A percentile compares a stretch with the other conserved stretches of the same genome.
Conservation (phyloP, 176 grass and related monocot genomes). For the Paspalum vaginatum region DNA sequence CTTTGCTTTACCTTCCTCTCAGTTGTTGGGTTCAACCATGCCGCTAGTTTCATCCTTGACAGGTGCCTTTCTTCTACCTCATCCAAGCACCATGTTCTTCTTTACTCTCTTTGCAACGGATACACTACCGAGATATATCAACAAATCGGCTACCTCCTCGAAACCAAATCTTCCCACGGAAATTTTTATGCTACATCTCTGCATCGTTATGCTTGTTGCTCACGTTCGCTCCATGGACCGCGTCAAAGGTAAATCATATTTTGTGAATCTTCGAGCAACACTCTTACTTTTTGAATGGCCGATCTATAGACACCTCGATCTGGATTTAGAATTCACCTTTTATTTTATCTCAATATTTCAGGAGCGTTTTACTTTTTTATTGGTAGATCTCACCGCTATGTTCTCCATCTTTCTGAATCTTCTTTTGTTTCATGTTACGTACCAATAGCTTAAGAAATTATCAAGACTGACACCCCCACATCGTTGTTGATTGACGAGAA, state of each 20-base stretch:
- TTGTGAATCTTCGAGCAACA: neutral
- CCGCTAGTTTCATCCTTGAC: neutral
- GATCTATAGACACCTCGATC: neutral
- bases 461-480: too few species aligned
- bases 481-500: too few species aligned
- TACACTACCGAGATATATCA: neutral
- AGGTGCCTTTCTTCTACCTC: neutral
- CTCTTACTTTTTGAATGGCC: neutral
- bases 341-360: too few species aligned
- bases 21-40: too few species aligned
- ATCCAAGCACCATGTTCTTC: neutral
- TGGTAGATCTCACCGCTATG: neutral
- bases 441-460: too few species aligned
- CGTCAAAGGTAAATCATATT: neutral
- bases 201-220: too few species aligned
- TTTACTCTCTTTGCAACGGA: neutral
- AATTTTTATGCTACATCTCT: neutral
- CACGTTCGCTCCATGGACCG: rapidly evolving
- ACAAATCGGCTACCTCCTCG: neutral
- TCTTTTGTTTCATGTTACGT: too few species aligned
- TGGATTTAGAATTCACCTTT: neutral
- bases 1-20: too few species aligned
- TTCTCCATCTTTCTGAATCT: neutral
- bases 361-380: too few species aligned
- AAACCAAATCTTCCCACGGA: neutral